A percentile compares a stretch with the other conserved stretches of the same genome.
Conservation (phyloP, 176 grass and related monocot genomes). For the Cocos nucifera region DNA sequence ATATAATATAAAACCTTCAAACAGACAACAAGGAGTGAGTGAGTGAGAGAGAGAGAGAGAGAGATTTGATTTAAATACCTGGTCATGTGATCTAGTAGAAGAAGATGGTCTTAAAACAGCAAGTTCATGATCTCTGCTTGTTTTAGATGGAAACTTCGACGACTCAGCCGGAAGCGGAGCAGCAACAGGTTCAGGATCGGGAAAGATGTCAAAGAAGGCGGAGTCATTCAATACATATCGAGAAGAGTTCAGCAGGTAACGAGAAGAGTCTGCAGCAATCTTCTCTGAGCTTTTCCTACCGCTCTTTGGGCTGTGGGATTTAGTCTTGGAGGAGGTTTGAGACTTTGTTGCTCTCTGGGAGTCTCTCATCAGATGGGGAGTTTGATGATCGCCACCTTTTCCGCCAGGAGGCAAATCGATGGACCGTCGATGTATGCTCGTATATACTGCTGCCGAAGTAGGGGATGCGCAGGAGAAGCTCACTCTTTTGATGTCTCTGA, state of each 20-base stretch:
- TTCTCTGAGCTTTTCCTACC: not conserved
- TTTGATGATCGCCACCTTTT: not conserved
- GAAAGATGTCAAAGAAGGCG: not conserved
- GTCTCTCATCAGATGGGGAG: not conserved
- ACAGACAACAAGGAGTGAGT: too few species aligned
- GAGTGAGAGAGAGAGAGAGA: too few species aligned
- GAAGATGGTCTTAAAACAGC: too few species aligned
- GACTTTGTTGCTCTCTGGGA: not conserved
- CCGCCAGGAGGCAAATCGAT: not conserved
- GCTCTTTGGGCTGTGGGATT: too few species aligned
- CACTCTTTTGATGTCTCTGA: not conserved
- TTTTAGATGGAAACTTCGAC: too few species aligned
- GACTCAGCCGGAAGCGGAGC: too few species aligned
- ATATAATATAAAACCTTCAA: too few species aligned
- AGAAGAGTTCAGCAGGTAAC: not conserved
- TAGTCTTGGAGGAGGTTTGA: too few species aligned
- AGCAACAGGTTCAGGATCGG: too few species aligned
- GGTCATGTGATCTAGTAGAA: too few species aligned
- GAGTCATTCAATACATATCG: not conserved
- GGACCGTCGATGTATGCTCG: not conserved
- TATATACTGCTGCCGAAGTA: not conserved
- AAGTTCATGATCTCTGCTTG: too few species aligned
- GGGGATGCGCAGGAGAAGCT: constrained; percentile 7
- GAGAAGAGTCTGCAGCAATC: not conserved
- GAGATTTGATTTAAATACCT: too few species aligned